Percentiles rank a stretch among this genome's conserved stretches.
phyloP scores from a whole-genome alignment of 1,139 yeast species.

The Scheffersomyces illinoinensis region DNA sequence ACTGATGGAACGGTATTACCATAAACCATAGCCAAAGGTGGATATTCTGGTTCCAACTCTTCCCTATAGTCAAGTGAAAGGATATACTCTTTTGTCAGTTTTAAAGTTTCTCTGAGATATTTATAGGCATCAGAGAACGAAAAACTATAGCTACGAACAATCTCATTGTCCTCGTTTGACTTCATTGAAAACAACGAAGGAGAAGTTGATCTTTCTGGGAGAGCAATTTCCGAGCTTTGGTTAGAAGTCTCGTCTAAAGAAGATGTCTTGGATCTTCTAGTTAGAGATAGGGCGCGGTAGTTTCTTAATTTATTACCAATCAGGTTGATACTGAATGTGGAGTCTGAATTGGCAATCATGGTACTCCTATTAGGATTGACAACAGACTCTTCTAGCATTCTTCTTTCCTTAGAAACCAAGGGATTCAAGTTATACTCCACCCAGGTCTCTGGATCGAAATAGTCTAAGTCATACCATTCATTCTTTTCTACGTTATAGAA shows the following conservation, averaged over 20 bases:
- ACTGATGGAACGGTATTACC: conserved; percentile 85
- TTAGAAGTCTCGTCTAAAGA: background rate
- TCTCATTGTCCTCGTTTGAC: conserved; percentile 6
- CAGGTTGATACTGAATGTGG: conserved; percentile 20
- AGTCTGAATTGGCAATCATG: conserved; percentile 3
- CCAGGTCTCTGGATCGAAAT: conserved; percentile 81
- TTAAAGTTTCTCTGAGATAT: conserved; percentile 63
- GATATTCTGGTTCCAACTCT: conserved; percentile 51
- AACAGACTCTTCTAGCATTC: conserved; percentile 8
- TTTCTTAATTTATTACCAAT: conserved; percentile 22
- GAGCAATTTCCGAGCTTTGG: background rate
- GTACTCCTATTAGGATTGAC: background rate
- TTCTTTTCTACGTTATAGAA: conserved; percentile 62
- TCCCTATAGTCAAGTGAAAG: conserved; percentile 57
- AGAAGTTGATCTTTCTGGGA: background rate
- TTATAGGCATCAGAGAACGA: conserved; percentile 63
- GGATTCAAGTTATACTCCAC: conserved; percentile 75
- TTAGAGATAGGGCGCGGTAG: conserved; percentile 20
- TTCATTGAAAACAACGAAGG: background rate
- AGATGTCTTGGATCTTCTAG: conserved; percentile 5
- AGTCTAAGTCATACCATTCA: conserved; percentile 67
- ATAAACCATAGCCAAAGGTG: conserved; percentile 81
- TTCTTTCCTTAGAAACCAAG: conserved; percentile 54
- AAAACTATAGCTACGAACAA: conserved; percentile 17
- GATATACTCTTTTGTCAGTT: conserved; percentile 58